Evolutionary conservation across 768 basidiomycete genomes (phyloP).

Genomic region (Trametes gibbosa): DNA sequence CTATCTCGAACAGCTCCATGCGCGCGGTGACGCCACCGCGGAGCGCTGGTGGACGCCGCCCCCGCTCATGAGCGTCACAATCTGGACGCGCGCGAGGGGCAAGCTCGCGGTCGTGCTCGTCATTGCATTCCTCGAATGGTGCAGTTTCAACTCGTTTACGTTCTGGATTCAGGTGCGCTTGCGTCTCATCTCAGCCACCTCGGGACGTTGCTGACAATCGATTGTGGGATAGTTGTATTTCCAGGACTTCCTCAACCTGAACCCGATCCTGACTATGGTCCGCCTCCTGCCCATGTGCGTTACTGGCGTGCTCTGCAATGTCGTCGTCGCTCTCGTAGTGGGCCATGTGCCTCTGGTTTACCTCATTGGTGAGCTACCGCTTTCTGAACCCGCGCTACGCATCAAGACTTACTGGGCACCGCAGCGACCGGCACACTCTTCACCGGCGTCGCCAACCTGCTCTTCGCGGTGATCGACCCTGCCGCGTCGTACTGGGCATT

Average conservation of each 20-base stretch:
- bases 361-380: slow-evolving; percentile 49
- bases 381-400: neutral
- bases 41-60: slow-evolving; percentile 43
- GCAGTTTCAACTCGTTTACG: slow-evolving; percentile 51
- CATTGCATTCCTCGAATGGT: slow-evolving; percentile 66
- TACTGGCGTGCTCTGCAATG: slow-evolving; percentile 60
- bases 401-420: neutral
- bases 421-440: slow-evolving; percentile 53
- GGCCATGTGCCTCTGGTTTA: slow-evolving; percentile 52
- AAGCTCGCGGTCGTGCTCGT: slow-evolving; percentile 57
- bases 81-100: slow-evolving; percentile 65
- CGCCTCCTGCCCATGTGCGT: slow-evolving; percentile 72
- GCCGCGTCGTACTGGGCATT: slow-evolving; percentile 67
- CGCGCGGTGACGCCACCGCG: neutral
- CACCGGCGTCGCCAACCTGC: slow-evolving; percentile 55
- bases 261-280: slow-evolving; percentile 59
- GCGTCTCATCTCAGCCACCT: neutral
- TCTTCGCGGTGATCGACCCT: slow-evolving; percentile 68
- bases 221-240: slow-evolving; percentile 56
- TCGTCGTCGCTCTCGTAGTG: slow-evolving; percentile 60
- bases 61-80: slow-evolving; percentile 59
- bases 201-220: neutral
- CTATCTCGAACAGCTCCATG: slow-evolving; percentile 46
- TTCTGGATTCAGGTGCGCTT: slow-evolving; percentile 45
- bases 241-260: slow-evolving; percentile 56